Evolutionary conservation across 768 basidiomycete genomes (phyloP).

Genomic region (Lactifluus echinatus): DNA sequence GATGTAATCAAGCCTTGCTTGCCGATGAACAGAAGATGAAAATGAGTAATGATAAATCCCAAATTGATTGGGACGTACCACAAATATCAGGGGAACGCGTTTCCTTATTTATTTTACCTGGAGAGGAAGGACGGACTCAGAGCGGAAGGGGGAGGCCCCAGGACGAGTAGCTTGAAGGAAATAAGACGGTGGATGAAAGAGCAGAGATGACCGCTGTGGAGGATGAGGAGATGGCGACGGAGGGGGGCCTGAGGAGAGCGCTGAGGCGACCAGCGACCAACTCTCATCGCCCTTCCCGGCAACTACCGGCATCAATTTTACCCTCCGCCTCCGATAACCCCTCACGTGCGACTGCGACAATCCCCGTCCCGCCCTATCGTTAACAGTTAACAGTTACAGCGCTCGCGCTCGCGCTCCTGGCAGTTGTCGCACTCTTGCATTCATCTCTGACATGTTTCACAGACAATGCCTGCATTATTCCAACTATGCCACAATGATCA

Average conservation of each 20-base stretch:
- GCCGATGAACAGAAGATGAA: neutral
- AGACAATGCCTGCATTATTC: neutral
- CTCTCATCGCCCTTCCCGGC: conserved; percentile 12
- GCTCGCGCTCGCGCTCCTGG: neutral
- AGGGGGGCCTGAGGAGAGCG: conserved; percentile 12
- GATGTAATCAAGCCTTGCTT: neutral
- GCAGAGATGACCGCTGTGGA: neutral
- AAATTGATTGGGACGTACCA: neutral
- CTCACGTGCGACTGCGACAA: neutral
- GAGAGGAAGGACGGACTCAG: neutral
- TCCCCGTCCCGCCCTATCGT: too few relatives aligned
- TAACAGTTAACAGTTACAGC: too few relatives aligned
- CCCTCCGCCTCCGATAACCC: conserved; percentile 11
- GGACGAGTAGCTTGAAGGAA: neutral
- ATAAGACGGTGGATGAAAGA: neutral
- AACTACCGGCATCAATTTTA: conserved; percentile 6
- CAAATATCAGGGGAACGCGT: neutral
- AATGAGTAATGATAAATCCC: neutral
- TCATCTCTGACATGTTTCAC: neutral
- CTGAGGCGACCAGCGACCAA: conserved; percentile 12
- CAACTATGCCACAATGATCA: too few relatives aligned
- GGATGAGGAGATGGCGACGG: conserved; percentile 12
- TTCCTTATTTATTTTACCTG: conserved; percentile 10
- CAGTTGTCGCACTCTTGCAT: neutral
- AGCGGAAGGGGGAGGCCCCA: neutral